phyloP scores from a whole-genome alignment of 2,329 filamentous ascomycete genomes.

The Alternaria sp. region DNA sequence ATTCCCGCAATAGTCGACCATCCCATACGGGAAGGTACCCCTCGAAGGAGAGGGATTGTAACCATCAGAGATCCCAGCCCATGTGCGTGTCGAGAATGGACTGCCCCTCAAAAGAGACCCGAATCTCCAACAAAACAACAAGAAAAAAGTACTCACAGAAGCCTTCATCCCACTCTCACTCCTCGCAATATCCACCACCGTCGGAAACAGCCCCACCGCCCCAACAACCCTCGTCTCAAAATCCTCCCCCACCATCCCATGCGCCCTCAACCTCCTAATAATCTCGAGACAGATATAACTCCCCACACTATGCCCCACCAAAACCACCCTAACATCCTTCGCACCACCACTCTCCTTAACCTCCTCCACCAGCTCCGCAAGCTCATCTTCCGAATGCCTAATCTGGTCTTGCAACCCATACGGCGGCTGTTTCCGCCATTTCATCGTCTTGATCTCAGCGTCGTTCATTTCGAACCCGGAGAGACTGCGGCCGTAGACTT shows the following conservation, averaged over 20 bases:
- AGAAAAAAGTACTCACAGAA: conserved; percentile 36
- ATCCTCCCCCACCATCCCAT: conserved; percentile 25
- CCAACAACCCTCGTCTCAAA: conserved; percentile 37
- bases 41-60: too few relatives aligned
- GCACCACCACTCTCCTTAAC: conserved; percentile 19
- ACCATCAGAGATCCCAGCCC: too few relatives aligned
- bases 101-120: too few relatives aligned
- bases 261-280: conserved; percentile 41
- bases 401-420: conserved; percentile 60
- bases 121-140: too few relatives aligned
- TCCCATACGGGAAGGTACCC: too few relatives aligned
- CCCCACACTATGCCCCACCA: conserved; percentile 58
- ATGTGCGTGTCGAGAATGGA: too few relatives aligned
- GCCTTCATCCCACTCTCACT: conserved; percentile 52
- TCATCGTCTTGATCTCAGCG: conserved; percentile 26
- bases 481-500: conserved; percentile 51
- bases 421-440: conserved; percentile 36
- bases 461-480: conserved; percentile 51
- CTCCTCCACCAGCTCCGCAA: conserved; percentile 50
- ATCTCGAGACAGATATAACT: conserved; percentile 55
- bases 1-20: too few relatives aligned
- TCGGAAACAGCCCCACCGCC: conserved; percentile 54
- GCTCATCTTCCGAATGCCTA: conserved; percentile 51
- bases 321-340: conserved; percentile 40
- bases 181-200: conserved; percentile 54